Conservation (phyloP, 2,329 filamentous ascomycete genomes). For the Zalaria sp. region DNA sequence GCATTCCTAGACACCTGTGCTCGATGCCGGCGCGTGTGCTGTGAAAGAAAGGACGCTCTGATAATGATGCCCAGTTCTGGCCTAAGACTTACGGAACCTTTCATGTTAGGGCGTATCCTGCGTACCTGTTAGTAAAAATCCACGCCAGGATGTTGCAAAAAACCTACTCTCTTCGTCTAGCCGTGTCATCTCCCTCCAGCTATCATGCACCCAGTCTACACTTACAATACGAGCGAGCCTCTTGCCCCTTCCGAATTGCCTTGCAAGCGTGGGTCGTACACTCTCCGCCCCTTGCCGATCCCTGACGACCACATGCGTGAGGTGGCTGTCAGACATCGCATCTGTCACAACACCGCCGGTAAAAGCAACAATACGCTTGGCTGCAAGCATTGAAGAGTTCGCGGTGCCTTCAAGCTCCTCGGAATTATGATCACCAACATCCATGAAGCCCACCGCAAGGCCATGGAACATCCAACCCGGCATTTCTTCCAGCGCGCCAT, state of each 20-base stretch:
- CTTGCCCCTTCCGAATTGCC: constrained; percentile 8
- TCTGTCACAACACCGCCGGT: constrained; percentile 48
- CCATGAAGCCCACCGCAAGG: constrained; percentile 28
- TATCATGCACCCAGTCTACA: constrained; percentile 59
- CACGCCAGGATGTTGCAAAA: too few species aligned
- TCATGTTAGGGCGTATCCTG: too few species aligned
- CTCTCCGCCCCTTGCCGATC: constrained; percentile 33
- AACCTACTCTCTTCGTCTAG: constrained; percentile 56
- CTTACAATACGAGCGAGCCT: constrained; percentile 56
- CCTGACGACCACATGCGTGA: constrained; percentile 60
- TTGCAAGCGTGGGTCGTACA: constrained; percentile 12
- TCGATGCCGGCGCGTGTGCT: too few species aligned
- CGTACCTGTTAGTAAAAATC: too few species aligned
- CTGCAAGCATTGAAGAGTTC: constrained; percentile 4
- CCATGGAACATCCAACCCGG: constrained; percentile 39
- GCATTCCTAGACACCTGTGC: too few species aligned
- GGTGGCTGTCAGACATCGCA: constrained; percentile 32
- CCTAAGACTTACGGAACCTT: too few species aligned
- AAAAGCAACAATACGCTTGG: constrained; percentile 48
- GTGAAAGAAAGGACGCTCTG: too few species aligned
- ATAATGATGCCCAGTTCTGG: too few species aligned
- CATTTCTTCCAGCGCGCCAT: constrained; percentile 37
- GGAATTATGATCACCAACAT: constrained; percentile 4
- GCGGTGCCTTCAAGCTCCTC: constrained; percentile 26
- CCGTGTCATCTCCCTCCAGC: constrained; percentile 65